Evolutionary conservation across 495 filamentous ascomycete genomes (phyloP).

Genomic region (Tuber microsphaerosporum): DNA sequence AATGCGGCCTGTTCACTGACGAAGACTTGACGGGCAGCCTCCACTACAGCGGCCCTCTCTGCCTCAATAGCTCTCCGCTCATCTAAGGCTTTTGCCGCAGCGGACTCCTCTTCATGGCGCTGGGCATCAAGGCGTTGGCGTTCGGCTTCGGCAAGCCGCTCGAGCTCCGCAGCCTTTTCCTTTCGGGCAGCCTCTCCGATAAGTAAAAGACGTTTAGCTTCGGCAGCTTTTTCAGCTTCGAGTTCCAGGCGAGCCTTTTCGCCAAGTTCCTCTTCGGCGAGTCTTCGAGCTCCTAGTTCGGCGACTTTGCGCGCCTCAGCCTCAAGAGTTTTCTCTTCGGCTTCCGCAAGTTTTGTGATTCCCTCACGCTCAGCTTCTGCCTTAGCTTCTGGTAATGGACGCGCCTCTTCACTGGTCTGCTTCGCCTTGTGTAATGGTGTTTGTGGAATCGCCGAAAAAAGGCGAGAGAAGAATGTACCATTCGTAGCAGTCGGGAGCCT

Average conservation of each 20-base stretch:
- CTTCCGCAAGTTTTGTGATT: conserved; percentile 4
- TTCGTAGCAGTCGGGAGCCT: not conserved
- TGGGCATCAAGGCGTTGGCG: conserved; percentile 11
- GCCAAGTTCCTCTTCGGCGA: conserved; percentile 12
- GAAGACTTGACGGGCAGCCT: conserved; percentile 13
- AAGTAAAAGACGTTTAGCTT: conserved; percentile 13
- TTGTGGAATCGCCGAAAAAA: not conserved
- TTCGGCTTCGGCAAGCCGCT: conserved; percentile 19
- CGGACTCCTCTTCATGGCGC: not conserved
- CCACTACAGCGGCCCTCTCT: not conserved
- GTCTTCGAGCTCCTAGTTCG: conserved; percentile 2
- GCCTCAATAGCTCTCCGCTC: not conserved
- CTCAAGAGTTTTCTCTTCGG: conserved; percentile 7
- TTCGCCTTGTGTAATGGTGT: not conserved
- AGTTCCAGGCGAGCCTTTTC: conserved; percentile 11
- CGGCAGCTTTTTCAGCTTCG: conserved; percentile 6
- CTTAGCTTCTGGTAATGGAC: not conserved
- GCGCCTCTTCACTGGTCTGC: not conserved
- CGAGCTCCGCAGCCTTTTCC: conserved; percentile 12
- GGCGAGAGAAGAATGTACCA: not conserved
- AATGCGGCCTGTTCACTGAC: conserved; percentile 9
- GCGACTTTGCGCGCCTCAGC: conserved; percentile 4
- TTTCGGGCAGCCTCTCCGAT: conserved; percentile 11
- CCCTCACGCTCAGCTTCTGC: conserved; percentile 11
- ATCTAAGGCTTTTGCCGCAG: not conserved